Evolutionary conservation across 345 rosid species (phyloP).

Genomic region (Hibiscus trionum): DNA sequence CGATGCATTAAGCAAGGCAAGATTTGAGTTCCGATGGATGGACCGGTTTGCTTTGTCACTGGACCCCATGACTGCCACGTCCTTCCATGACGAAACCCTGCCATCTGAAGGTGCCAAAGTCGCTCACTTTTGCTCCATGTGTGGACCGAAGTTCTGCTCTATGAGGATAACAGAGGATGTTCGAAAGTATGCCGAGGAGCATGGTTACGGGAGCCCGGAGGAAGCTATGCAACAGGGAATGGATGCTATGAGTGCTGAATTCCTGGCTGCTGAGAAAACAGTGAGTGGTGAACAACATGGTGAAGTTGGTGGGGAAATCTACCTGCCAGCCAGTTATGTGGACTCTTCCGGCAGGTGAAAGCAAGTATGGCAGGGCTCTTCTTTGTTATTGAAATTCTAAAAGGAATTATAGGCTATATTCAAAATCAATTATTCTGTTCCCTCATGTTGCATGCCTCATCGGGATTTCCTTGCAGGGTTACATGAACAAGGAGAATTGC

Average conservation of each 20-base stretch:
- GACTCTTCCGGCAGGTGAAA: conserved; percentile 44
- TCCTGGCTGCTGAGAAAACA: conserved; percentile 77
- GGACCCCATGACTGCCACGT: conserved; percentile 98
- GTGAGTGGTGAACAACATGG: conserved; percentile 95
- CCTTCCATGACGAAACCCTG: conserved; percentile 92
- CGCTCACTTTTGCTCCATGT: conserved; percentile 97
- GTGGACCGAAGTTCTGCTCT: conserved; percentile 97
- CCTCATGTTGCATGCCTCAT: background rate
- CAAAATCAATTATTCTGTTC: too few relatives aligned
- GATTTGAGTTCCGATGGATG: conserved; percentile 95
- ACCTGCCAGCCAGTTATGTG: conserved; percentile 55
- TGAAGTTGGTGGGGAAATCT: conserved; percentile 90
- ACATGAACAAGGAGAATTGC: background rate
- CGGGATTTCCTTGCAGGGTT: conserved; percentile 20
- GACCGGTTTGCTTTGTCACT: conserved; percentile 93
- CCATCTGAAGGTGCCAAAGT: conserved; percentile 98
- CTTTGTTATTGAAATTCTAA: background rate
- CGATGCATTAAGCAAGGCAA: conserved; percentile 88
- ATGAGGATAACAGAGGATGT: conserved; percentile 99
- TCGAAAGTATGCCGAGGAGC: conserved; percentile 88
- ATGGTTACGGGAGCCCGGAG: conserved; percentile 77
- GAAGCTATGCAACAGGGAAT: conserved; percentile 82
- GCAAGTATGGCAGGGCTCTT: conserved; percentile 16
- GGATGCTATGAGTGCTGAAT: conserved; percentile 93
- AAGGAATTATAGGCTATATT: background rate